Evolutionary conservation across 179 eudicot genomes (phyloP).

Genomic region (Heliamphora ciliata): DNA sequence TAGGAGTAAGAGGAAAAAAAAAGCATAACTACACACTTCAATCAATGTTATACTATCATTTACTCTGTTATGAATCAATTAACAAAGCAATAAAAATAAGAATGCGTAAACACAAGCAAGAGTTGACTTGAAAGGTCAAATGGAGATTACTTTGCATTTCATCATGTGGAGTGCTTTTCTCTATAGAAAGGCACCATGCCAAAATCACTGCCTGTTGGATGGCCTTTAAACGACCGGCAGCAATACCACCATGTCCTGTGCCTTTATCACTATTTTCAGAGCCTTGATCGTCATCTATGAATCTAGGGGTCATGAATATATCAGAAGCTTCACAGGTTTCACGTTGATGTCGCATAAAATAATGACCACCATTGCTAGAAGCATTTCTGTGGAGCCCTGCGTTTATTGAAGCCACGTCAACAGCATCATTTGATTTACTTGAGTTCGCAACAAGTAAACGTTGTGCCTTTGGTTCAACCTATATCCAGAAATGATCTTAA

Average conservation of each 20-base stretch:
- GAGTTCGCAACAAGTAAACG: slow-evolving; percentile 55
- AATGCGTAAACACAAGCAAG: not conserved
- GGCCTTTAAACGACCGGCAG: slow-evolving; percentile 32
- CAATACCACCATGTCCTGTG: slow-evolving; percentile 25
- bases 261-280: slow-evolving; percentile 22
- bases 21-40: not conserved
- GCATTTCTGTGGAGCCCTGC: slow-evolving; percentile 24
- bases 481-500: slow-evolving; percentile 18
- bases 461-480: slow-evolving; percentile 89
- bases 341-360: slow-evolving; percentile 25
- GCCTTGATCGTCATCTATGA: slow-evolving; percentile 33
- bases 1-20: not conserved
- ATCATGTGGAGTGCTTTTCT: slow-evolving; percentile 69
- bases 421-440: slow-evolving; percentile 20
- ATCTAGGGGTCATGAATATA: slow-evolving; percentile 63
- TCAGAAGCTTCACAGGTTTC: slow-evolving; percentile 55
- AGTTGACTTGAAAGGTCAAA: slow-evolving; percentile 1
- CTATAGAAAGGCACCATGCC: slow-evolving; percentile 66
- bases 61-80: not conserved
- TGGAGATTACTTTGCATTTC: slow-evolving; percentile 65
- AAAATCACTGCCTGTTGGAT: slow-evolving; percentile 73
- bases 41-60: not conserved
- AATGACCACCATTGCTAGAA: slow-evolving; percentile 20
- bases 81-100: not conserved
- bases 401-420: slow-evolving; percentile 16